A percentile compares a stretch with the other conserved stretches of the same genome.
Conservation (phyloP, 2,329 filamentous ascomycete genomes). For the Colletotrichum sp. region DNA sequence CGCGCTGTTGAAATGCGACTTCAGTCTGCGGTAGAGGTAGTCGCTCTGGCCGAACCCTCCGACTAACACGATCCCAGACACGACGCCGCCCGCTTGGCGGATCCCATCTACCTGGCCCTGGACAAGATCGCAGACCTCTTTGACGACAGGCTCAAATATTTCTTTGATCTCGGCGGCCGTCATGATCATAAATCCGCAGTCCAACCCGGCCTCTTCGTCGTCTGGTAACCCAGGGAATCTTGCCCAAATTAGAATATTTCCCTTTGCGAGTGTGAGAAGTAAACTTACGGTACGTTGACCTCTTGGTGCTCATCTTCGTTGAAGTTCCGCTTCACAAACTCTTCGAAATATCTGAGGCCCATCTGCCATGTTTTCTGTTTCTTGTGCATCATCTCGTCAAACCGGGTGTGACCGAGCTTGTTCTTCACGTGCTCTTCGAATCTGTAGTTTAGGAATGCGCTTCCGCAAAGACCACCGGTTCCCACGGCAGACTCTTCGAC, state of each 20-base stretch:
- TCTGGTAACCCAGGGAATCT: constrained; percentile 77
- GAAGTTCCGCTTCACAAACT: constrained; percentile 86
- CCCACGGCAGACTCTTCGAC: constrained; percentile 83
- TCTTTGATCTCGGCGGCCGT: constrained; percentile 71
- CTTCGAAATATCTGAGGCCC: constrained; percentile 81
- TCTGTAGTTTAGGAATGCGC: constrained; percentile 79
- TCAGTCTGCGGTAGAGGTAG: constrained; percentile 75
- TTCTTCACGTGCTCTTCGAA: constrained; percentile 79
- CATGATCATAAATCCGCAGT: constrained; percentile 79
- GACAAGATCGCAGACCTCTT: constrained; percentile 71
- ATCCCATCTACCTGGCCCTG: constrained; percentile 71
- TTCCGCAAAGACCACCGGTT: constrained; percentile 78
- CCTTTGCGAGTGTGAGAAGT: background rate
- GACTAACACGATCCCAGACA: constrained; percentile 79
- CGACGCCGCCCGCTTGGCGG: constrained; percentile 63
- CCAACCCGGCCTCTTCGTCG: constrained; percentile 75
- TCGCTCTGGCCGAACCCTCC: constrained; percentile 83
- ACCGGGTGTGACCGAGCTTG: constrained; percentile 69
- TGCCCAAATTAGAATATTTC: background rate
- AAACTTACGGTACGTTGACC: constrained; percentile 73
- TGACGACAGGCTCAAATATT: constrained; percentile 78
- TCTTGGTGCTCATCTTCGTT: constrained; percentile 79
- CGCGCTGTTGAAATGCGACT: constrained; percentile 67
- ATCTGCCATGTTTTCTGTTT: constrained; percentile 83
- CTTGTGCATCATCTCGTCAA: constrained; percentile 78